Percentiles rank a stretch among this genome's conserved stretches.
phyloP scores from a whole-genome alignment of 768 basidiomycete genomes.

The Leccinum arenicola region DNA sequence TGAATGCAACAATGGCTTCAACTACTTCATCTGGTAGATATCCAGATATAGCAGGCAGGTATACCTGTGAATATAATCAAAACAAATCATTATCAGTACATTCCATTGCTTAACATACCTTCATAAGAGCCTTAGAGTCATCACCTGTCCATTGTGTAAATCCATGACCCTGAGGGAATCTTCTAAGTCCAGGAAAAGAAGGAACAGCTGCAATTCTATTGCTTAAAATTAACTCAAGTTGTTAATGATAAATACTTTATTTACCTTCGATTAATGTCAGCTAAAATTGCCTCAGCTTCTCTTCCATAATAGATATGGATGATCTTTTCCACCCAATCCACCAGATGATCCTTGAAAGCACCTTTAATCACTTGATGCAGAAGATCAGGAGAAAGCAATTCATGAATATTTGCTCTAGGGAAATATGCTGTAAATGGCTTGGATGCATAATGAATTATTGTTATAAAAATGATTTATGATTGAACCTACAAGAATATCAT shows the following conservation, averaged over 20 bases:
- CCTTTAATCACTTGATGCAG: neutral
- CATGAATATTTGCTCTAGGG: neutral
- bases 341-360: neutral
- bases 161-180: neutral
- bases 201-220: neutral
- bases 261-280: neutral
- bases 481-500: neutral
- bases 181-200: neutral
- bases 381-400: neutral
- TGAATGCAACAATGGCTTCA: neutral
- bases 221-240: no score
- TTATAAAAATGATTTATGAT: neutral
- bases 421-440: neutral
- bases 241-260: neutral
- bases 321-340: neutral
- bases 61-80: neutral
- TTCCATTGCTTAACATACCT: neutral
- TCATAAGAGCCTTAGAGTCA: constrained; percentile 2
- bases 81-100: neutral
- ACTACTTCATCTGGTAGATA: neutral
- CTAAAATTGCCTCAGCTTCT: neutral
- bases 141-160: constrained; percentile 3
- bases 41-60: neutral
- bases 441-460: neutral
- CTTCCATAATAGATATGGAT: neutral